Conservation (phyloP, 1,284 basidiomycete genomes). For the Cutaneotrichosporon cavernicola region DNA sequence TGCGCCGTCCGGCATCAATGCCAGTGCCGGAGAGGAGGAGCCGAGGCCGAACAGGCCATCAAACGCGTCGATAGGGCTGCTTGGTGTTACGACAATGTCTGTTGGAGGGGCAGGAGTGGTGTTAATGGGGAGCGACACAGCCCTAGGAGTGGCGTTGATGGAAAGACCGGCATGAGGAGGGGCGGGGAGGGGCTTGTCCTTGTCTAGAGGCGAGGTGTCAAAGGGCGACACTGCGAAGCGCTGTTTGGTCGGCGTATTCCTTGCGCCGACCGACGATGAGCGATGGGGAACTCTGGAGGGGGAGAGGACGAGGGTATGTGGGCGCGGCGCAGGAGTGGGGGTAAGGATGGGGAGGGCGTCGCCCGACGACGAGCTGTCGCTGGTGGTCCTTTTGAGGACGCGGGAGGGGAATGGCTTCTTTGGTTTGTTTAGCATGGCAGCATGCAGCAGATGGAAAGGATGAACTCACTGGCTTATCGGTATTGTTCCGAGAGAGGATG, state of each 20-base stretch:
- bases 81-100: slow-evolving; percentile 46
- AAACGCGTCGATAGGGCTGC: slow-evolving; percentile 32
- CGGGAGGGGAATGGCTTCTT: slow-evolving; percentile 27
- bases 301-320: slow-evolving; percentile 12
- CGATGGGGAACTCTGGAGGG: slow-evolving; percentile 22
- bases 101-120: slow-evolving; percentile 23
- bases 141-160: neutral
- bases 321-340: neutral
- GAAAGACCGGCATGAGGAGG: slow-evolving; percentile 9
- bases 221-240: neutral
- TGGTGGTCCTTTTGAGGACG: slow-evolving; percentile 35
- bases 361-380: slow-evolving; percentile 20
- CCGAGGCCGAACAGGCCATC: slow-evolving; percentile 14
- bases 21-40: neutral
- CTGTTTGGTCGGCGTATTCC: neutral
- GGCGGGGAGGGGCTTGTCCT: slow-evolving; percentile 20
- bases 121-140: slow-evolving; percentile 5
- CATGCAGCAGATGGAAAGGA: neutral
- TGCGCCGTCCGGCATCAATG: neutral
- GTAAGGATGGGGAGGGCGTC: neutral
- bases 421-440: slow-evolving; percentile 3
- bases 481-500: slow-evolving; percentile 21
- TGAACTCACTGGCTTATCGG: slow-evolving; percentile 24
- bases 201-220: slow-evolving; percentile 13
- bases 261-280: slow-evolving; percentile 18